Base-by-base conservation (phyloP, 225 moss, liverwort and hornwort genomes). In the Bryoerythrophyllum caledonicum region DNA sequence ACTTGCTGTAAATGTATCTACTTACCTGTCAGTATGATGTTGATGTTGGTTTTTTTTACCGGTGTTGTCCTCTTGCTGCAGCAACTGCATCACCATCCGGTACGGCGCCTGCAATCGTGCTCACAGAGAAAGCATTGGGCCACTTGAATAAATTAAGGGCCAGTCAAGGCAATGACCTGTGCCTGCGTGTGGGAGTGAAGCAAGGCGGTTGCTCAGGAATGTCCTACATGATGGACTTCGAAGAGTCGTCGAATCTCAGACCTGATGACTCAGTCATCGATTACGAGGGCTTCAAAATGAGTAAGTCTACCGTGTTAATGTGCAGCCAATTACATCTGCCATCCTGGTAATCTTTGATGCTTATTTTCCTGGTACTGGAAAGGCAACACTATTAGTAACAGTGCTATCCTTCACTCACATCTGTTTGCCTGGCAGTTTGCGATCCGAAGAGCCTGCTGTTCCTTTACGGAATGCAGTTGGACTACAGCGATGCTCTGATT, bases 171-270 rank as follows among this genome's bases (percentile, higher is more conserved):
- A 80, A 86, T 65, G 86, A 90, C 57, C 62, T 99, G 12, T 87
- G 84, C 52, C 74, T 95, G 63, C 87, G 94, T 51, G 90, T 99
- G 52, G 97, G 97, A 80, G 97, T 95, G 9, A 85, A 91, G 68
- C 94, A 99, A 77, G 94, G 97, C 30, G 94, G 97, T 57, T 99
- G 97, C 80, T 99, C 97, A 23, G 97, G 97, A 48, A 99, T 99
- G 97, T 99, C 97, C 1, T 99, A 99, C 68, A 80, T 99, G 69
- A 99, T 99, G 97, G 97, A 99, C 82, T 99, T 99, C 24, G 97
- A 99, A 76, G 94, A 99, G 74, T 30, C 66, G 64, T 78, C 86
- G 9, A 95, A 99, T 80, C 80, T 91, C 53, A 80, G 93, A 25
- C 30, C 86, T 6, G 97, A 99, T 52, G 94, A 99, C 69, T 94